Base-by-base conservation (phyloP, 305 asterid species). In the Solanum hybrid region DNA sequence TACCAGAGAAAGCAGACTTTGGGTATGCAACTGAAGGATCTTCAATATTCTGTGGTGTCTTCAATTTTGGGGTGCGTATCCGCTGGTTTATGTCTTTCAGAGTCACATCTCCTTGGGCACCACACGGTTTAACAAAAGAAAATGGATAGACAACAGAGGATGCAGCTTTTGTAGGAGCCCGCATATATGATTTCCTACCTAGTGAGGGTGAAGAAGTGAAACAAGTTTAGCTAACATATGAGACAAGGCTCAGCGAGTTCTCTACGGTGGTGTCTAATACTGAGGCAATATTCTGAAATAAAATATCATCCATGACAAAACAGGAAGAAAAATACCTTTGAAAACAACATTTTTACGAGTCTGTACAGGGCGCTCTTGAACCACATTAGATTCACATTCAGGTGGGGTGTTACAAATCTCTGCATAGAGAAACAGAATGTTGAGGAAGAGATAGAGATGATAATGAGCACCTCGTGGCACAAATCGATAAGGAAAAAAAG, bases 1-100 rank as follows among this genome's bases (percentile, higher is more conserved):
- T 97, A 87, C 99, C 99, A 2, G 99, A 95, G 91, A 97, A 95
- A 29, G 99, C 98, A 72, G 99, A 96, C 27, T 92, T 96, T 51
- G 95, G 97, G 87, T 89, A 96, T 76, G 94, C 38, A 88, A 84
- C 92, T 13, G 92, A 87, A 38, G 94, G 92, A 31, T 96, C 98
- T 90, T 90, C 94, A 73, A 91, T 91, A 76, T 90, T 89, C 89
- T 93, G 93, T 90, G 91, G 84, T 24, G 85, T 36, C 87, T 89
- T 94, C 64, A 95, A 76, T 24, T 94, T 93, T 10, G 99, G 99
- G 89, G 92, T 92, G 10, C 88, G 96, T 73, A 97, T 92, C 80
- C 92, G 89, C 89, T 93, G 95, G 97, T 96, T 96, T 92, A 96
- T 97, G 93, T 97, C 99, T 91, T 97, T 94, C 38, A 97, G 93